phyloP scores from a whole-genome alignment of 495 filamentous ascomycete genomes.

The Hypoxylon lienhwacheense region DNA sequence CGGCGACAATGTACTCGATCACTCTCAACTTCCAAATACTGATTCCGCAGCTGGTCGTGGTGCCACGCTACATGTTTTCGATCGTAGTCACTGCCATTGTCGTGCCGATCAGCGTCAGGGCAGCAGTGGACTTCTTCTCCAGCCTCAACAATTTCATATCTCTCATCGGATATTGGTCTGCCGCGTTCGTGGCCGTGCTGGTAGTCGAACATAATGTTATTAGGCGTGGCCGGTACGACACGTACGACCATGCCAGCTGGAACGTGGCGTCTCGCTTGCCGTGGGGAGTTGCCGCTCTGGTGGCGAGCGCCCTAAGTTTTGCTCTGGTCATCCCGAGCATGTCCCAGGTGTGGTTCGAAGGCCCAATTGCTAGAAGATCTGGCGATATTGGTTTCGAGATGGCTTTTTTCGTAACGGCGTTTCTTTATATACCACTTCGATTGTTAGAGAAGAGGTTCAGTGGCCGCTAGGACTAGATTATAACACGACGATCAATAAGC shows the following conservation, averaged over 20 bases:
- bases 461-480: slow-evolving; percentile 19
- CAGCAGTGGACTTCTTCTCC: slow-evolving; percentile 53
- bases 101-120: slow-evolving; percentile 55
- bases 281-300: slow-evolving; percentile 51
- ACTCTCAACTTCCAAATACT: slow-evolving; percentile 61
- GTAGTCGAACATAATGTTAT: slow-evolving; percentile 55
- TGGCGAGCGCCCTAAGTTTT: slow-evolving; percentile 43
- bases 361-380: slow-evolving; percentile 56
- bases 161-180: slow-evolving; percentile 60
- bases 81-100: slow-evolving; percentile 54
- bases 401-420: slow-evolving; percentile 51
- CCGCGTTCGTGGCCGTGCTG: slow-evolving; percentile 55
- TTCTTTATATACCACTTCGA: slow-evolving; percentile 53
- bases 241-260: slow-evolving; percentile 54
- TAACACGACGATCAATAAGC: not conserved
- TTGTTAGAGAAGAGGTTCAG: slow-evolving; percentile 43
- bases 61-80: slow-evolving; percentile 57
- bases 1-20: slow-evolving; percentile 52
- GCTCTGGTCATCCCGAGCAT: slow-evolving; percentile 56
- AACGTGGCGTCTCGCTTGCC: slow-evolving; percentile 50
- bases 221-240: slow-evolving; percentile 36
- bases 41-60: slow-evolving; percentile 47
- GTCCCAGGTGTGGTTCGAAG: slow-evolving; percentile 59
- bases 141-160: slow-evolving; percentile 58
- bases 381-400: slow-evolving; percentile 64